These are phyloP conservation scores for Schwanniomyces yamadae DNA, from an alignment of 805 yeast genomes.

Conservation along the genomic window DNA sequence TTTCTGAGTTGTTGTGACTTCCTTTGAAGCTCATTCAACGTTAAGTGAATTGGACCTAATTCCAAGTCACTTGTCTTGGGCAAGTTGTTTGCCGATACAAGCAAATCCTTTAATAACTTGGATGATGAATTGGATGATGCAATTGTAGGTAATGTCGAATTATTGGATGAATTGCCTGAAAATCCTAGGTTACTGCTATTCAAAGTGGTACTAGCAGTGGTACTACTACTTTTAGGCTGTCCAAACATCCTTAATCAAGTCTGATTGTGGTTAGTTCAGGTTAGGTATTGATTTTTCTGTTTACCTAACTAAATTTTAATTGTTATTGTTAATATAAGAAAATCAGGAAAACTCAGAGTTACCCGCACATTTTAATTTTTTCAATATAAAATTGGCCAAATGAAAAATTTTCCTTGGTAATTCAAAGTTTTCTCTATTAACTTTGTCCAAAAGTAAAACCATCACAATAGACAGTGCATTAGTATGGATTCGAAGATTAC, in stretches of 20 bases:
- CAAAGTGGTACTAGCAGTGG: constrained; percentile 3
- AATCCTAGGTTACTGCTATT: constrained; percentile 1
- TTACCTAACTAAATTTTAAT: too few relatives aligned
- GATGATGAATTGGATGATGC: constrained; percentile 10
- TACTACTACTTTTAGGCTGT: constrained; percentile 3
- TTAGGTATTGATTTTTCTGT: too few relatives aligned
- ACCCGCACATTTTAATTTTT: too few relatives aligned
- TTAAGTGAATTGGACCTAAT: constrained; percentile 77
- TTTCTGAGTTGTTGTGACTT: constrained; percentile 60
- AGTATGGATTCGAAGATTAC: constrained; percentile 23
- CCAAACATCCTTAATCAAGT: constrained; percentile 10
- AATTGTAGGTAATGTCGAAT: constrained; percentile 9
- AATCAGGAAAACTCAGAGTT: too few relatives aligned
- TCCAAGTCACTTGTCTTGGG: constrained; percentile 62
- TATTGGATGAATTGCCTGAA: constrained; percentile 6
- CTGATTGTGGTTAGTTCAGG: too few relatives aligned
- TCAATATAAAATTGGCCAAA: too few relatives aligned
- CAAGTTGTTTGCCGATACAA: constrained; percentile 74
- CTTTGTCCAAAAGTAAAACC: constrained; percentile 70
- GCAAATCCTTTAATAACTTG: constrained; percentile 58
- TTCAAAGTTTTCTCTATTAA: constrained; percentile 25
- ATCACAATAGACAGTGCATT: constrained; percentile 68
- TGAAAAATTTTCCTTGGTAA: background rate
- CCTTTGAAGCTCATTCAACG: constrained; percentile 73
- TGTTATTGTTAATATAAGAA: too few relatives aligned